Base-by-base conservation (phyloP, 306 rosid species). In the Castanopsis chinensis region DNA sequence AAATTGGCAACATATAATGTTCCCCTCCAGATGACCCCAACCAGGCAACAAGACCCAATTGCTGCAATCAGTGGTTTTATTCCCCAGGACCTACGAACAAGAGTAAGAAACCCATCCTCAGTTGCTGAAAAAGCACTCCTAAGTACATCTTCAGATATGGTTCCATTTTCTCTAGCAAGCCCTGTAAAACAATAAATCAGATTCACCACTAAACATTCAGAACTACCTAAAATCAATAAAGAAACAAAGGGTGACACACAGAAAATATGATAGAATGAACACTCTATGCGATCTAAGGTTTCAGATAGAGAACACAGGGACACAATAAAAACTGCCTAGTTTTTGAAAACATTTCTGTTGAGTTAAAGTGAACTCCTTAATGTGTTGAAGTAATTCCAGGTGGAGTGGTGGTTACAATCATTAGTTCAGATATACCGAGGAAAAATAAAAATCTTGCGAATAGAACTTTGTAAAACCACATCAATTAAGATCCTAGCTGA, bases 41-140 rank as follows among this genome's bases (percentile, higher is more conserved):
- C 93, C 74, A 90, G 94, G 81, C 97, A 92, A 85, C 97, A 94
- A 56, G 97, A 94, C 23, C 97, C 98, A 59, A 90, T 76, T 17
- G 97, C 94, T 67, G 98, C 97, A 78, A 92, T 86, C 70, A 85
- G 54, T 55, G 97, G 97, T 82, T 91, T 91, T 85, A 90, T 89
- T 61, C 89, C 96, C 68, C 86, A 87, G 41, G 87, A 81, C 80
- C 92, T 91, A 53, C 94, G 91, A 61, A 94, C 97, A 77, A 92
- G 90, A 73, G 90, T 89, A 73, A 92, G 86, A 85, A 94, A 92
- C 49, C 96, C 98, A 35, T 92, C 97, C 84, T 92, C 98, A 9
- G 98, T 94, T 49, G 94, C 90, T 63, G 88, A 85, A 89, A 94
- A 87, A 78, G 97, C 94, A 71, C 84, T 87, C 76, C 80, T 88